phyloP scores from a whole-genome alignment of 371 early-diverging fungal species.

The Nematocida sp. region DNA sequence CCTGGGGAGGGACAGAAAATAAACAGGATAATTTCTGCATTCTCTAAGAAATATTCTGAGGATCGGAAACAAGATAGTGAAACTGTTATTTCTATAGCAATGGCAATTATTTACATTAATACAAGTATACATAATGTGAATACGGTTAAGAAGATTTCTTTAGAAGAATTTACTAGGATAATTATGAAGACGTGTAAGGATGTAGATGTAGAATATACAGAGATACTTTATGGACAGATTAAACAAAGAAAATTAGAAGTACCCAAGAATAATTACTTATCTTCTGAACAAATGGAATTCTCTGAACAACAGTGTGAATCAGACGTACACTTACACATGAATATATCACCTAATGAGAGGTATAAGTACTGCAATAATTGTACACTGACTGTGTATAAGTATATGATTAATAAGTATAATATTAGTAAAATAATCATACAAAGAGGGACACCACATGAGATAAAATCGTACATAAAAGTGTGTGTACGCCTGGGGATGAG shows the following conservation, averaged over 20 bases:
- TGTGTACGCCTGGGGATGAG: not conserved
- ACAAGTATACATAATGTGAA: slow-evolving; percentile 87
- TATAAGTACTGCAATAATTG: slow-evolving; percentile 39
- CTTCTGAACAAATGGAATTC: slow-evolving; percentile 13
- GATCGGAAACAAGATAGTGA: slow-evolving; percentile 46
- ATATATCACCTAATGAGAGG: not conserved
- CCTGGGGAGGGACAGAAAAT: slow-evolving; percentile 90
- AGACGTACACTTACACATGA: slow-evolving; percentile 19
- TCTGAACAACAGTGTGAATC: slow-evolving; percentile 2
- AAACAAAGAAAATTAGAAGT: slow-evolving; percentile 62
- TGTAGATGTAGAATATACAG: slow-evolving; percentile 54
- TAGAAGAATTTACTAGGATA: slow-evolving; percentile 76
- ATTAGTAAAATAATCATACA: not conserved
- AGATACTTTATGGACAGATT: slow-evolving; percentile 60
- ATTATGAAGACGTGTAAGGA: slow-evolving; percentile 12
- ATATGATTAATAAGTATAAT: slow-evolving; percentile 18
- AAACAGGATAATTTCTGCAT: slow-evolving; percentile 80
- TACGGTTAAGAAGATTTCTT: slow-evolving; percentile 79
- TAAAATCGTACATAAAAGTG: slow-evolving; percentile 26
- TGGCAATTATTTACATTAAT: slow-evolving; percentile 81
- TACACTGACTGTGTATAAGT: slow-evolving; percentile 19
- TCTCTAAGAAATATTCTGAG: slow-evolving; percentile 77
- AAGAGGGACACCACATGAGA: not conserved
- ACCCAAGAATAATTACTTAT: slow-evolving; percentile 54
- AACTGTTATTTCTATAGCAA: slow-evolving; percentile 33